A percentile compares a stretch with the other conserved stretches of the same genome.
phyloP scores from a whole-genome alignment of 176 grass and related monocot genomes.

The Alloteropsis semialata region DNA sequence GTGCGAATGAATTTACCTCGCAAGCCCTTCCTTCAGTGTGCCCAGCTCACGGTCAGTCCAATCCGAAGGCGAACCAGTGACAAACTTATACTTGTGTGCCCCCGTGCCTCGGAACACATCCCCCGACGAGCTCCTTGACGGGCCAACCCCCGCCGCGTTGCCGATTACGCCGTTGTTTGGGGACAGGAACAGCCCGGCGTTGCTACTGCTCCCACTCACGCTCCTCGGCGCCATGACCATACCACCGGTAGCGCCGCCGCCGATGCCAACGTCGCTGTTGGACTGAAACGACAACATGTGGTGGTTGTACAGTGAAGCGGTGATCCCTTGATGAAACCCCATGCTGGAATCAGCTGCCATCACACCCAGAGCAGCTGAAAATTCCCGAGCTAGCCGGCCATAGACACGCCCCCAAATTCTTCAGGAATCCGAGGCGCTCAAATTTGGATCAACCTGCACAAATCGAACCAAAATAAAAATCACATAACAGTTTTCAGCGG shows the following conservation, averaged over 20 bases:
- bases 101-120: constrained; percentile 33
- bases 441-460: constrained; percentile 44
- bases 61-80: constrained; percentile 45
- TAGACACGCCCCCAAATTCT: constrained; percentile 20
- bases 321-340: constrained; percentile 75
- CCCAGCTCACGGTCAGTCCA: constrained; percentile 69
- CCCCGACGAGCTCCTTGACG: constrained; percentile 53
- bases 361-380: constrained; percentile 10
- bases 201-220: constrained; percentile 42
- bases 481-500: not conserved
- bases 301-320: constrained; percentile 62
- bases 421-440: not conserved
- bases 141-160: constrained; percentile 41
- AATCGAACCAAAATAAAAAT: constrained; percentile 13
- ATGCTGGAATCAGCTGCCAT: constrained; percentile 89
- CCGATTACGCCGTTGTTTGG: constrained; percentile 30
- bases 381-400: constrained; percentile 31
- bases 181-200: constrained; percentile 40
- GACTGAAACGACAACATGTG: constrained; percentile 91
- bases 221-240: constrained; percentile 35
- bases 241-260: constrained; percentile 23
- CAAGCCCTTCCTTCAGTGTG: constrained; percentile 72
- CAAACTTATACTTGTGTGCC: constrained; percentile 59
- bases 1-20: constrained; percentile 37
- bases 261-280: constrained; percentile 21